phyloP scores from a whole-genome alignment of 352 stramenopile species.

The Phytopythium delawarense region DNA sequence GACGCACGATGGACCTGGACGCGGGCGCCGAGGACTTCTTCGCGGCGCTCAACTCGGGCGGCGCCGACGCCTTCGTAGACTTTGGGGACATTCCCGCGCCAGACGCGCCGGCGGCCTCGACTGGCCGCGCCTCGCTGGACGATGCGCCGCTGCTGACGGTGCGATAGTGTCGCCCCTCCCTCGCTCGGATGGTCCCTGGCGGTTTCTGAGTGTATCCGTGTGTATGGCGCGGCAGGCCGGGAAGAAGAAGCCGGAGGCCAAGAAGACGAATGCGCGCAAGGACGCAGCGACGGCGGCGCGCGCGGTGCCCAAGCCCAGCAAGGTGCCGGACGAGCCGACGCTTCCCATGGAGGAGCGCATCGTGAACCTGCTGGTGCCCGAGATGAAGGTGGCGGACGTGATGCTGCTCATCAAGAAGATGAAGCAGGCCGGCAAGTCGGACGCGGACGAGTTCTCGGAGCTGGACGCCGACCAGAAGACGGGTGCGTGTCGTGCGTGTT shows the following conservation, averaged over 20 bases:
- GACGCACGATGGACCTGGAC: conserved; percentile 66
- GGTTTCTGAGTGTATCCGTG: not conserved
- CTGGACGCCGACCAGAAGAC: conserved; percentile 83
- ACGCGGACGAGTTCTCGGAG: conserved; percentile 86
- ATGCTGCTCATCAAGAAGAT: conserved; percentile 89
- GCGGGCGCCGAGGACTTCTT: conserved; percentile 81
- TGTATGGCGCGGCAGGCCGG: conserved; percentile 1
- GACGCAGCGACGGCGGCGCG: conserved; percentile 20
- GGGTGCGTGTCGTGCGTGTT: conserved; percentile 23
- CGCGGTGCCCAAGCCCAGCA: conserved; percentile 31
- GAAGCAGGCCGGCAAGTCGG: conserved; percentile 85
- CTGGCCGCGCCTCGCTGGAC: conserved; percentile 17
- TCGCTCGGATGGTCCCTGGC: not conserved
- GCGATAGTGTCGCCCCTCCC: not conserved
- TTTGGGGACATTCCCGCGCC: conserved; percentile 37
- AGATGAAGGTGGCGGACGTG: conserved; percentile 85
- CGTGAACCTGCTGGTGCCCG: conserved; percentile 79
- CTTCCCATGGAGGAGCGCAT: conserved; percentile 87
- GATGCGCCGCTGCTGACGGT: conserved; percentile 33
- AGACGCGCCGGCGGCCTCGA: conserved; percentile 7
- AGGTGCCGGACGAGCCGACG: conserved; percentile 37
- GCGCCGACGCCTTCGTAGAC: conserved; percentile 52
- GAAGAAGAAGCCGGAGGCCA: conserved; percentile 48
- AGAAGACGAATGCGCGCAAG: conserved; percentile 39
- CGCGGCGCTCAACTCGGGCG: conserved; percentile 61